These are phyloP conservation scores for Suillus cothurnatus DNA, from an alignment of 768 basidiomycete genomes.

Conservation along the genomic window DNA sequence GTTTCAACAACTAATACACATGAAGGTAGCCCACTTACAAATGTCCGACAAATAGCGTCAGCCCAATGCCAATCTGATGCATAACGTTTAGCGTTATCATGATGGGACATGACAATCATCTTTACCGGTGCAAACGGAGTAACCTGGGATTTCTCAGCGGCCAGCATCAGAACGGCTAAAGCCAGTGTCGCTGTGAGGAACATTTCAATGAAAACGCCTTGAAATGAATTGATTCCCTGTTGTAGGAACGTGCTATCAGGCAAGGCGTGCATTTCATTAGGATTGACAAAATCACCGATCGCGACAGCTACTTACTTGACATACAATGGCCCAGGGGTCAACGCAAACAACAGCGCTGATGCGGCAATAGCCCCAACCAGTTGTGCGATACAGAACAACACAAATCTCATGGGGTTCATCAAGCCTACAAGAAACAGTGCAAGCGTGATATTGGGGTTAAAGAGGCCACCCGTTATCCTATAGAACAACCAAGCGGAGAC, in stretches of 20 bases:
- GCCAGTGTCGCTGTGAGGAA: slow-evolving; percentile 63
- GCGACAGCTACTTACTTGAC: slow-evolving; percentile 47
- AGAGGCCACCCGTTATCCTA: slow-evolving; percentile 62
- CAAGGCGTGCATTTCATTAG: neutral
- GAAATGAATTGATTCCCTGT: slow-evolving; percentile 48
- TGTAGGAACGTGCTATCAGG: slow-evolving; percentile 48
- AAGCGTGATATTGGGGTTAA: slow-evolving; percentile 65
- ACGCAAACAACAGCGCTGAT: slow-evolving; percentile 51
- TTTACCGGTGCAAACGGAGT: slow-evolving; percentile 68
- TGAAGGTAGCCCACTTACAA: slow-evolving; percentile 42
- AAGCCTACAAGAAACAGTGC: slow-evolving; percentile 59
- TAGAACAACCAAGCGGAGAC: slow-evolving; percentile 71
- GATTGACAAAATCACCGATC: neutral
- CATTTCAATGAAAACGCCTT: slow-evolving; percentile 73
- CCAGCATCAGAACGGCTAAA: slow-evolving; percentile 68
- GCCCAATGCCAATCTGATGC: slow-evolving; percentile 59
- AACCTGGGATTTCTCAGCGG: slow-evolving; percentile 65
- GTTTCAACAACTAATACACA: neutral
- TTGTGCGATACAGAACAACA: slow-evolving; percentile 64
- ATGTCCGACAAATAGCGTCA: slow-evolving; percentile 64
- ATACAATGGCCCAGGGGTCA: slow-evolving; percentile 56
- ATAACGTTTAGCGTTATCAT: neutral
- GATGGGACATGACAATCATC: neutral
- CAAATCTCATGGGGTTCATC: slow-evolving; percentile 57
- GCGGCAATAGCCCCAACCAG: slow-evolving; percentile 61